Evolutionary conservation across 495 filamentous ascomycete species (phyloP).

Genomic region (Podospora pseudopauciseta): DNA sequence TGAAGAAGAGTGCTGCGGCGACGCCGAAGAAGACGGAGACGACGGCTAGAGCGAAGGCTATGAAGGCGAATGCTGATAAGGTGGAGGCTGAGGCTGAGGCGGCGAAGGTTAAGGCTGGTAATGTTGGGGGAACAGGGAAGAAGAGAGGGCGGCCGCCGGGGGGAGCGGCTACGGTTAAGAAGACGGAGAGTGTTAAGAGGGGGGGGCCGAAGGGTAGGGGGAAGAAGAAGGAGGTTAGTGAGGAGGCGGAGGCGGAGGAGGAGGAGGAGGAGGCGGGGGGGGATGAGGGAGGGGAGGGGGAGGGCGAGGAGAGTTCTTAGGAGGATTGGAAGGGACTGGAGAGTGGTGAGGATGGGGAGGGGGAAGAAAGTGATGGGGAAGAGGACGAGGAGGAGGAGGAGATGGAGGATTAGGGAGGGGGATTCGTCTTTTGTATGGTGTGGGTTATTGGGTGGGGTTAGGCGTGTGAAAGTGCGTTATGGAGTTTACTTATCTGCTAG

Average conservation of each 20-base stretch:
- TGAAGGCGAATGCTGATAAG: neutral
- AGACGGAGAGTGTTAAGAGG: neutral
- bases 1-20: conserved; percentile 32
- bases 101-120: neutral
- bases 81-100: conserved; percentile 6
- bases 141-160: conserved; percentile 13
- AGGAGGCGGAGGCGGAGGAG: conserved; percentile 3
- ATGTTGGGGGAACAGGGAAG: neutral
- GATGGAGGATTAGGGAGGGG: neutral
- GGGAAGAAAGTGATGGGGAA: neutral
- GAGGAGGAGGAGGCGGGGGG: neutral
- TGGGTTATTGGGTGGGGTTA: neutral
- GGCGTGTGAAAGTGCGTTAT: neutral
- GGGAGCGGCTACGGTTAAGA: neutral
- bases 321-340: neutral
- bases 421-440: neutral
- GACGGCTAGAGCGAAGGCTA: neutral
- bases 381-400: neutral
- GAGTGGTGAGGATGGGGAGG: neutral
- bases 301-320: neutral
- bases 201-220: conserved; percentile 10
- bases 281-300: conserved; percentile 4
- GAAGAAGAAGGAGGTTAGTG: conserved; percentile 1
- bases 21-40: conserved; percentile 2
- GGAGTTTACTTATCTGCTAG: neutral